Conservation (phyloP, 2,329 filamentous ascomycete species). For the Claviceps arundinis region DNA sequence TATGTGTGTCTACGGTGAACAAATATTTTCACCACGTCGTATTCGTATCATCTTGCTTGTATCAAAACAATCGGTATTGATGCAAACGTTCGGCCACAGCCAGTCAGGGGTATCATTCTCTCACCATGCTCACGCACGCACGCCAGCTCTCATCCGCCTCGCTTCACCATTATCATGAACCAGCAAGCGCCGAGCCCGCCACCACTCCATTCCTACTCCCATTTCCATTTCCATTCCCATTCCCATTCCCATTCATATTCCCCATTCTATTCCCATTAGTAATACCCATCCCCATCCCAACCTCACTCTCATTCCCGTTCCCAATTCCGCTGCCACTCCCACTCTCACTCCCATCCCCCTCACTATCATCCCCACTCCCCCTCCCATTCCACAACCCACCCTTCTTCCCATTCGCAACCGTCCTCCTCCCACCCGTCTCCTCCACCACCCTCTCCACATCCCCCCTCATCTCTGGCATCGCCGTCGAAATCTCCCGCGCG, state of each 20-base stretch:
- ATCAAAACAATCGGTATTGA: background rate
- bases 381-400: conserved; percentile 1
- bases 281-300: background rate
- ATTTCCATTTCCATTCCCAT: background rate
- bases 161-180: background rate
- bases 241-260: no score
- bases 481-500: conserved; percentile 41
- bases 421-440: conserved; percentile 27
- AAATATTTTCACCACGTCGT: background rate
- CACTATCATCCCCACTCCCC: background rate
- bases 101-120: conserved; percentile 1
- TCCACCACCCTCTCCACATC: conserved; percentile 39
- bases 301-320: background rate
- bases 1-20: background rate
- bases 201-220: background rate
- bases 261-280: no score
- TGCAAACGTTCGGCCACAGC: background rate
- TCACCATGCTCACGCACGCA: background rate
- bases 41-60: background rate
- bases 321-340: background rate
- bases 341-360: no score
- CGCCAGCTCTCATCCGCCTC: background rate
- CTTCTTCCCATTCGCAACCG: background rate
- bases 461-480: conserved; percentile 44
- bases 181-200: background rate